Conservation (phyloP, 2,329 filamentous ascomycete species). For the Colletotrichum sp. region DNA sequence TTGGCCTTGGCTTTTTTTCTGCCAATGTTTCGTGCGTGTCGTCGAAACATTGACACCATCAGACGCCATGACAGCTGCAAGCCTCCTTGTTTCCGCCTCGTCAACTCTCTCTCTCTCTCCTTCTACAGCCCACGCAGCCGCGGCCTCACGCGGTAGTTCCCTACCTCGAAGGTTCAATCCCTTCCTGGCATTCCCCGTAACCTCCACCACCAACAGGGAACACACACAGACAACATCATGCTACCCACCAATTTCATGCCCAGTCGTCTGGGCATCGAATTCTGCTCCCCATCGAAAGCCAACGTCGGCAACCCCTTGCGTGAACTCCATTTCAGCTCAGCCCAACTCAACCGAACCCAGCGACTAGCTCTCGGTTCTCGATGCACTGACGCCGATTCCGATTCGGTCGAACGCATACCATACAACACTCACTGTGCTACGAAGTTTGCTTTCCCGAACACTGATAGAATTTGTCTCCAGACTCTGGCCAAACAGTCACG, state of each 20-base stretch:
- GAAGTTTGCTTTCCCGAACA: neutral
- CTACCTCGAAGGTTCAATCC: neutral
- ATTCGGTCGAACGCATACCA: neutral
- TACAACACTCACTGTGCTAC: neutral
- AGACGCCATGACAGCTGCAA: neutral
- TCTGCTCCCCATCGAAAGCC: neutral
- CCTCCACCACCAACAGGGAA: neutral
- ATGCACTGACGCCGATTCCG: neutral
- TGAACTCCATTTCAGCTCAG: neutral
- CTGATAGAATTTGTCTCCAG: neutral
- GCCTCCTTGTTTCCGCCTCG: neutral
- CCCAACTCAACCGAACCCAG: neutral
- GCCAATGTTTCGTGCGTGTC: conserved; percentile 10
- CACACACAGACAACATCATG: neutral
- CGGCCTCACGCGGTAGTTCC: neutral
- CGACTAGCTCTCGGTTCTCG: neutral
- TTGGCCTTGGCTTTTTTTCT: conserved; percentile 5
- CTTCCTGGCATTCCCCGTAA: neutral
- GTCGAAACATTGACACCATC: conserved; percentile 12
- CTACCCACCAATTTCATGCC: neutral
- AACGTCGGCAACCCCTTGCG: neutral
- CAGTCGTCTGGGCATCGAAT: neutral
- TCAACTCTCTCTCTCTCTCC: neutral
- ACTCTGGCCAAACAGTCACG: neutral
- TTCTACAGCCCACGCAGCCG: neutral